These are phyloP conservation scores for Cutaneotrichosporon sp. DNA, from an alignment of 1,284 basidiomycete genomes.

Conservation along the genomic window DNA sequence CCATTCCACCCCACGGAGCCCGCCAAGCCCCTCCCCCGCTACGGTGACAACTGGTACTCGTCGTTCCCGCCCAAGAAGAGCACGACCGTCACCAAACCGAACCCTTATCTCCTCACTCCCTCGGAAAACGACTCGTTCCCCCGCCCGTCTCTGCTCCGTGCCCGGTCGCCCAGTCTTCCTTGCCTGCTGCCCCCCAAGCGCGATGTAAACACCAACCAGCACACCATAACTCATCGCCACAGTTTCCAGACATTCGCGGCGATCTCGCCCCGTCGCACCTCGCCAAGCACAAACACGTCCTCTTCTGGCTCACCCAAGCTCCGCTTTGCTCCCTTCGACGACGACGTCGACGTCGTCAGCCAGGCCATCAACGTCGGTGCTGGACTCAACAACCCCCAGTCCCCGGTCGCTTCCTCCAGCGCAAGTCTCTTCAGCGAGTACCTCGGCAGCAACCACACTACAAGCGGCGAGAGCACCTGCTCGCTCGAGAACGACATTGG, in stretches of 20 bases:
- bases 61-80: slow-evolving; percentile 3
- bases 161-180: slow-evolving; percentile 19
- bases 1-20: neutral
- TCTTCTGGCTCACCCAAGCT: too few relatives aligned
- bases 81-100: neutral
- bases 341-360: neutral
- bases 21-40: slow-evolving; percentile 1
- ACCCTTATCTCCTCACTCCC: neutral
- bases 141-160: neutral
- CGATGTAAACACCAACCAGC: neutral
- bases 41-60: slow-evolving; percentile 9
- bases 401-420: neutral
- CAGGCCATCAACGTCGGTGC: neutral
- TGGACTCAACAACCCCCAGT: neutral
- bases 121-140: neutral
- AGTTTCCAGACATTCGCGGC: neutral
- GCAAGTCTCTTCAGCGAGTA: neutral
- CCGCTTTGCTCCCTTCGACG: neutral
- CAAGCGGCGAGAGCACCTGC: neutral
- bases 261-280: neutral
- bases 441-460: neutral
- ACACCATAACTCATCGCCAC: neutral
- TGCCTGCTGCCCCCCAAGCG: slow-evolving; percentile 8
- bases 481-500: slow-evolving; percentile 6
- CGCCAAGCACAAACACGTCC: too few relatives aligned